These are phyloP conservation scores for Nitzschia putrida DNA, from an alignment of 108 stramenopile species.

Conservation along the genomic window DNA sequence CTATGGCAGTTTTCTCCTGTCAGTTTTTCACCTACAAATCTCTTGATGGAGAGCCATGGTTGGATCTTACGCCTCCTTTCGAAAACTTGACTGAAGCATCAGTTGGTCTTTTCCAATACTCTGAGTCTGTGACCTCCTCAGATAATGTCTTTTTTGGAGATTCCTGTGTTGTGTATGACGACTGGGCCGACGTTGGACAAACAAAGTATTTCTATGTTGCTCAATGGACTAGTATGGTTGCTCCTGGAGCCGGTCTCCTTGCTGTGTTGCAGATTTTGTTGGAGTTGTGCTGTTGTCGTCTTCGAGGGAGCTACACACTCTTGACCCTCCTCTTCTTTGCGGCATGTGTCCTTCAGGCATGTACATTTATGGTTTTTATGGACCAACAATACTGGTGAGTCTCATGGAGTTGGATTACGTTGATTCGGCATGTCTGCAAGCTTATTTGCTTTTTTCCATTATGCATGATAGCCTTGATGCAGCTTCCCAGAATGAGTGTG, in stretches of 20 bases:
- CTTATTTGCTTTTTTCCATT: background rate
- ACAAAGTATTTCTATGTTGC: slow-evolving; percentile 16
- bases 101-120: slow-evolving; percentile 30
- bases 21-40: slow-evolving; percentile 29
- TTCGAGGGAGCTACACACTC: slow-evolving; percentile 12
- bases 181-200: slow-evolving; percentile 9
- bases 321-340: slow-evolving; percentile 9
- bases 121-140: background rate
- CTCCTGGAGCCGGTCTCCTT: slow-evolving; percentile 16
- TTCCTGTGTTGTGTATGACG: slow-evolving; percentile 1
- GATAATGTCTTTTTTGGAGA: slow-evolving; percentile 15
- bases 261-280: slow-evolving; percentile 20
- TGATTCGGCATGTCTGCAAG: background rate
- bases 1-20: slow-evolving; percentile 16
- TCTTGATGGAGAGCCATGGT: slow-evolving; percentile 15
- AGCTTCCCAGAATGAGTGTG: slow-evolving; percentile 4
- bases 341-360: slow-evolving; percentile 4
- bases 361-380: slow-evolving; percentile 16
- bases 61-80: slow-evolving; percentile 15
- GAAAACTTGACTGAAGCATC: slow-evolving; percentile 21
- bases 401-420: background rate
- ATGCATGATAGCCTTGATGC: background rate
- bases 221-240: slow-evolving; percentile 20
- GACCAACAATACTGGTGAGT: slow-evolving; percentile 26
- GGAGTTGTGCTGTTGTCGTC: slow-evolving; percentile 16